phyloP scores from a whole-genome alignment of 2,329 filamentous ascomycete species.

The Aspergillus cejpii region DNA sequence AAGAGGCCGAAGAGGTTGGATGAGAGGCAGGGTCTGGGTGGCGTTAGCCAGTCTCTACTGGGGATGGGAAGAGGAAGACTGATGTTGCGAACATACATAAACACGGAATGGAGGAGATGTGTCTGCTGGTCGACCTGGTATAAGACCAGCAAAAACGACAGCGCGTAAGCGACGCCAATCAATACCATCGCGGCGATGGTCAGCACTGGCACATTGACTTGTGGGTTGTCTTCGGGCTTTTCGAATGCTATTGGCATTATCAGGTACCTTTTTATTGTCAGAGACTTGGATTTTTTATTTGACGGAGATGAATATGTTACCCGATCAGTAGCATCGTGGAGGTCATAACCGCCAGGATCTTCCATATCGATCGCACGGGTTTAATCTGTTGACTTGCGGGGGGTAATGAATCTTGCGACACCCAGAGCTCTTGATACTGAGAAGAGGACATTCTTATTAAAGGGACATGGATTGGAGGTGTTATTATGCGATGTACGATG shows the following conservation, averaged over 20 bases:
- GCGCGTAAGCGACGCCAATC: slow-evolving; percentile 22
- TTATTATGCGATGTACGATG: too few species aligned
- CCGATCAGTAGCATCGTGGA: slow-evolving; percentile 19
- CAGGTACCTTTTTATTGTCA: slow-evolving; percentile 21
- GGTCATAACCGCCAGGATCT: background rate
- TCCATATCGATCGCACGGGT: background rate
- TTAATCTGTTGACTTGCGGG: background rate
- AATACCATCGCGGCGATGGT: slow-evolving; percentile 24
- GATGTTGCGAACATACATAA: slow-evolving; percentile 28
- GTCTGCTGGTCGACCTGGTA: slow-evolving; percentile 20
- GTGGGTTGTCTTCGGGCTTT: slow-evolving; percentile 12
- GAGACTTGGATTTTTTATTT: background rate
- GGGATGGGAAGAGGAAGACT: too few species aligned
- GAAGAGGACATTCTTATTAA: background rate
- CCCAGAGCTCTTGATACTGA: background rate
- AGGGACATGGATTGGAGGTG: background rate
- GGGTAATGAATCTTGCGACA: background rate
- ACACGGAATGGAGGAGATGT: slow-evolving; percentile 27
- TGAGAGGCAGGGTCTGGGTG: slow-evolving; percentile 17
- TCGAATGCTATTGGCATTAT: slow-evolving; percentile 28
- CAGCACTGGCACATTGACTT: slow-evolving; percentile 20
- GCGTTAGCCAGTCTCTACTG: slow-evolving; percentile 8
- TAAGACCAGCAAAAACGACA: slow-evolving; percentile 22
- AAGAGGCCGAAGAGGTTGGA: slow-evolving; percentile 30
- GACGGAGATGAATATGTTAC: too few species aligned